A percentile compares a stretch with the other conserved stretches of the same genome.
Conservation (phyloP, 306 rosid species). For the Urtica urens region DNA sequence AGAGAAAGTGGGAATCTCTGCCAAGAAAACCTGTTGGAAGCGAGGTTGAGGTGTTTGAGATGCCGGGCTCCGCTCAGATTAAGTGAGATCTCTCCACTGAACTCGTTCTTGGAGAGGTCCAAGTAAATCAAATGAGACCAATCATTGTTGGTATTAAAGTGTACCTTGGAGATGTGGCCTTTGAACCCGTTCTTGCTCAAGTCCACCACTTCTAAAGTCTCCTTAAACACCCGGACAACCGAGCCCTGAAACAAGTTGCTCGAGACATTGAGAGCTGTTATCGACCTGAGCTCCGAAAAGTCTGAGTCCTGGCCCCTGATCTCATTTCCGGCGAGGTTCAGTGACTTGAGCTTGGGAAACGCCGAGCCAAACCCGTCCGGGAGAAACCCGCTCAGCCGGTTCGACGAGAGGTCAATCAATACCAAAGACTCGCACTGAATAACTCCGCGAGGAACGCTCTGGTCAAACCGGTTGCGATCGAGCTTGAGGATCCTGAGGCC, state of each 20-base stretch:
- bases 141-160: conserved; percentile 32
- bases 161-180: conserved; percentile 80
- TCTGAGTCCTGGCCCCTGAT: conserved; percentile 45
- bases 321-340: conserved; percentile 70
- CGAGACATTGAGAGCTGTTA: conserved; percentile 61
- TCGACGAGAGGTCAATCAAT: conserved; percentile 62
- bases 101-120: conserved; percentile 78
- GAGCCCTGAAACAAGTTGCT: conserved; percentile 78
- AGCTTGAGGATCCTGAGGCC: conserved; percentile 52
- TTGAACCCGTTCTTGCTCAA: conserved; percentile 82
- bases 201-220: conserved; percentile 58
- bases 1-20: conserved; percentile 52
- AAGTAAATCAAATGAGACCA: conserved; percentile 75
- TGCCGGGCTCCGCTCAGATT: conserved; percentile 38
- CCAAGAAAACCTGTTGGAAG: conserved; percentile 61
- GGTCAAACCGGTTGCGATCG: conserved; percentile 43
- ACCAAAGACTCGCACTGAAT: conserved; percentile 51
- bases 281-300: conserved; percentile 48
- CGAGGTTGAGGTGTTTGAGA: conserved; percentile 68
- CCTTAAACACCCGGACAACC: conserved; percentile 46
- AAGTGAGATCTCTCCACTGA: conserved; percentile 62
- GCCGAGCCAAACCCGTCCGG: conserved; percentile 78
- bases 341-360: conserved; percentile 57
- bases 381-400: conserved; percentile 59
- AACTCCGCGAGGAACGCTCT: conserved; percentile 54